Percentiles rank a stretch among this genome's conserved stretches.
phyloP scores from a whole-genome alignment of 495 filamentous ascomycete genomes.

The Aspergillus hancockii region DNA sequence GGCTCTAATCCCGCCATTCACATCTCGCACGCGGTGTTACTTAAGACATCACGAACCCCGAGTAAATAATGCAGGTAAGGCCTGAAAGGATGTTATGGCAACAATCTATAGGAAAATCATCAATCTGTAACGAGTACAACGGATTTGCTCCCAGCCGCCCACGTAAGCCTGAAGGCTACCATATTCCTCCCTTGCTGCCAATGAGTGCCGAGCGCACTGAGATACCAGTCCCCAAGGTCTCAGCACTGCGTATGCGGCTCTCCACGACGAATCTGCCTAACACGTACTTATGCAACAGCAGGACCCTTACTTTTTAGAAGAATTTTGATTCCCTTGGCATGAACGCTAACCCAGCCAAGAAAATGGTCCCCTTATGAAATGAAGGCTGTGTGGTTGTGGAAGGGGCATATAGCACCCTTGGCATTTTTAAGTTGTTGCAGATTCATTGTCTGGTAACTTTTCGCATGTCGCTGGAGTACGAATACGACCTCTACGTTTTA shows the following conservation, averaged over 20 bases:
- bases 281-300: not conserved
- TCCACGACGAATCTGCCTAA: not conserved
- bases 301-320: not conserved
- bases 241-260: not conserved
- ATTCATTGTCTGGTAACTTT: not conserved
- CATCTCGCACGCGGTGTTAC: not conserved
- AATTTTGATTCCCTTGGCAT: not conserved
- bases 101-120: not conserved
- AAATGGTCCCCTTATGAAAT: not conserved
- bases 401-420: not conserved
- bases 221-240: not conserved
- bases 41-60: not conserved
- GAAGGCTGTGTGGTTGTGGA: not conserved
- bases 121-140: not conserved
- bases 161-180: slow-evolving; percentile 1
- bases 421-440: not conserved
- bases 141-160: not conserved
- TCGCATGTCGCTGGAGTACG: not conserved
- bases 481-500: not conserved
- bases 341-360: not conserved
- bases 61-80: not conserved
- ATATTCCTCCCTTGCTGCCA: not conserved
- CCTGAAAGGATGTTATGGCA: not conserved
- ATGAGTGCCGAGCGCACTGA: not conserved
- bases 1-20: not conserved